Conservation (phyloP, 192 early-diverging fungal genomes). For the Spinellus fusiger region DNA sequence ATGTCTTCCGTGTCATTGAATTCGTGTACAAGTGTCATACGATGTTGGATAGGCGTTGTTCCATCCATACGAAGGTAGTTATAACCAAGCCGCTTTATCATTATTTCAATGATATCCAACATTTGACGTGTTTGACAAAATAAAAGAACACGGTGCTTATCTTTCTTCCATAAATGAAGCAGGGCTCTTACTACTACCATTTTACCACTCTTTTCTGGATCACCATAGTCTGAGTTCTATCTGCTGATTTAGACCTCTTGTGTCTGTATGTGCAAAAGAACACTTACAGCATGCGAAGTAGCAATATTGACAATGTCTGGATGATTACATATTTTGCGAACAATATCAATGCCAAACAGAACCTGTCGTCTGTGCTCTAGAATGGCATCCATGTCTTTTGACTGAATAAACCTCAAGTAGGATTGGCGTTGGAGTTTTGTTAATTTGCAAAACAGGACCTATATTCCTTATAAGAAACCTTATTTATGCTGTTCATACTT, state of each 20-base stretch:
- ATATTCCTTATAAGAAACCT: neutral
- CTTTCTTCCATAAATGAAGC: conserved; percentile 78
- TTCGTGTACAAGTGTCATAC: conserved; percentile 80
- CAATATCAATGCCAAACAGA: conserved; percentile 84
- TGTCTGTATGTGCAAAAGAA: neutral
- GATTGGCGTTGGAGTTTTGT: conserved; percentile 64
- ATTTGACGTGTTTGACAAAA: conserved; percentile 94
- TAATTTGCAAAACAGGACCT: conserved; percentile 84
- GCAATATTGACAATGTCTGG: conserved; percentile 64
- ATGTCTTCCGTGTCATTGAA: conserved; percentile 65
- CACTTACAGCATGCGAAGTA: neutral
- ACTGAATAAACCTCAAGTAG: conserved; percentile 70
- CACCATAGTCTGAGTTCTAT: conserved; percentile 56
- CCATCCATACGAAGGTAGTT: conserved; percentile 93
- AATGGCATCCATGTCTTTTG: conserved; percentile 70
- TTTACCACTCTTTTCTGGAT: conserved; percentile 70
- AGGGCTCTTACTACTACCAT: conserved; percentile 83
- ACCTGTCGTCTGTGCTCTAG: conserved; percentile 76
- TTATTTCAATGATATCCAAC: conserved; percentile 88
- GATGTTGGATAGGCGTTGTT: conserved; percentile 81
- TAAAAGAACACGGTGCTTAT: conserved; percentile 81
- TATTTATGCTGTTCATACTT: neutral
- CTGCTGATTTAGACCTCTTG: neutral
- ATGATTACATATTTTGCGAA: conserved; percentile 97
- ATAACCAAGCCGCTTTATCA: conserved; percentile 53